These are phyloP conservation scores for Tolypocladium sp. DNA, from an alignment of 2,329 filamentous ascomycete genomes.

Conservation along the genomic window DNA sequence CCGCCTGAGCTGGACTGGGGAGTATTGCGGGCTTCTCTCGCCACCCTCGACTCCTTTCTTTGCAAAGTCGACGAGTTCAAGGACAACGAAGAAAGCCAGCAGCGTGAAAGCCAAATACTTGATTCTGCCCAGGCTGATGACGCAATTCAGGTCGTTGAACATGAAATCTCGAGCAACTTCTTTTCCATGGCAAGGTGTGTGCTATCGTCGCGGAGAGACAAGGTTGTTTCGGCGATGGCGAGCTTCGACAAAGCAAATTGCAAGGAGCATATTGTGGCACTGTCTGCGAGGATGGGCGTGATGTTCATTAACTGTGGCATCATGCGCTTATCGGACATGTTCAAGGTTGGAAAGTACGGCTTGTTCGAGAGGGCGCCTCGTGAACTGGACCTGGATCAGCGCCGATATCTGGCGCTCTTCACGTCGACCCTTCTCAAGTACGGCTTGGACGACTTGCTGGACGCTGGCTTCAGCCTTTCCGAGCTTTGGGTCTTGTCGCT, in stretches of 20 bases:
- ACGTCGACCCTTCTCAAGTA: constrained; percentile 38
- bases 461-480: constrained; percentile 33
- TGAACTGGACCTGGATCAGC: constrained; percentile 28
- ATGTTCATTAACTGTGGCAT: constrained; percentile 36
- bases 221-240: constrained; percentile 6
- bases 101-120: constrained; percentile 26
- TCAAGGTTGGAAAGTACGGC: constrained; percentile 37
- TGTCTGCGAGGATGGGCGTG: constrained; percentile 37
- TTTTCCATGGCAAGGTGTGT: constrained; percentile 37
- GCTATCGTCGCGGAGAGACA: constrained; percentile 13
- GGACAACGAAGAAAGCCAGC: constrained; percentile 25
- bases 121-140: constrained; percentile 36
- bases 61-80: constrained; percentile 33
- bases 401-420: constrained; percentile 42
- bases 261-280: constrained; percentile 31
- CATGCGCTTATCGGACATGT: constrained; percentile 33
- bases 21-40: constrained; percentile 33
- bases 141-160: constrained; percentile 35
- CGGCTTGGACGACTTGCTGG: constrained; percentile 35
- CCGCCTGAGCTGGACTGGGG: constrained; percentile 38
- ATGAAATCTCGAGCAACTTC: constrained; percentile 34
- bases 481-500: constrained; percentile 45
- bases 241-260: constrained; percentile 20
- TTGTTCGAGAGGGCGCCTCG: constrained; percentile 36
- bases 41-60: constrained; percentile 38